Percentiles rank a stretch among this genome's conserved stretches.
phyloP scores from a whole-genome alignment of 1,139 yeast genomes.

The Starmera stellimalicola region DNA sequence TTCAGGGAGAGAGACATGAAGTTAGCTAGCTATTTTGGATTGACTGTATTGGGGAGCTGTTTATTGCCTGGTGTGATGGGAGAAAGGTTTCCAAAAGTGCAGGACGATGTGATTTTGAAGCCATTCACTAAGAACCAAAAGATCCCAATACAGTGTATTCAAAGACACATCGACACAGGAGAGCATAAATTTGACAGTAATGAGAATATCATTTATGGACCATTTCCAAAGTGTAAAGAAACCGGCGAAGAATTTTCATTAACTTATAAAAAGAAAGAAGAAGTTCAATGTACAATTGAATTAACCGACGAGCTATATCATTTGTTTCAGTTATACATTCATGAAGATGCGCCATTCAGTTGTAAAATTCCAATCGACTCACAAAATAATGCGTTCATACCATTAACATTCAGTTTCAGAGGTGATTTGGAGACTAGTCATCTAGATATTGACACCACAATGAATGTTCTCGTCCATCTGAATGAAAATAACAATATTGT shows the following conservation, averaged over 20 bases:
- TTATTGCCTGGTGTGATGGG: too few species aligned
- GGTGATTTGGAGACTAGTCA: conserved; percentile 65
- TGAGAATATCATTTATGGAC: conserved; percentile 45
- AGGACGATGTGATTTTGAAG: conserved; percentile 16
- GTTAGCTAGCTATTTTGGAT: too few species aligned
- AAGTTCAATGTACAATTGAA: conserved; percentile 50
- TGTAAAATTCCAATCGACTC: conserved; percentile 50
- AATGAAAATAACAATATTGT: conserved; percentile 35
- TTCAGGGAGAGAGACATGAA: too few species aligned
- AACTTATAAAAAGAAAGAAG: conserved; percentile 43
- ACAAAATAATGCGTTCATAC: conserved; percentile 41
- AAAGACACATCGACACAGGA: conserved; percentile 63
- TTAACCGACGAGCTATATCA: conserved; percentile 65
- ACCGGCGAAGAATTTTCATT: conserved; percentile 49
- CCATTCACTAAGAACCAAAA: conserved; percentile 36
- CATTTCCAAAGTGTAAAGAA: conserved; percentile 58
- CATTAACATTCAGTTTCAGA: conserved; percentile 55
- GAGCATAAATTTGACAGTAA: conserved; percentile 62
- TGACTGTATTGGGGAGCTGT: too few species aligned
- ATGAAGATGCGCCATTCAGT: conserved; percentile 69
- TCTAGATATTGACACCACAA: conserved; percentile 51
- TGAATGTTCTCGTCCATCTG: conserved; percentile 46
- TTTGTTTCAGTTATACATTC: conserved; percentile 63
- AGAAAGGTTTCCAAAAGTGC: too few species aligned
- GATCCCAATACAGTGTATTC: conserved; percentile 50